phyloP scores from a whole-genome alignment of 2,329 filamentous ascomycete genomes.

The Fusarium graminum region DNA sequence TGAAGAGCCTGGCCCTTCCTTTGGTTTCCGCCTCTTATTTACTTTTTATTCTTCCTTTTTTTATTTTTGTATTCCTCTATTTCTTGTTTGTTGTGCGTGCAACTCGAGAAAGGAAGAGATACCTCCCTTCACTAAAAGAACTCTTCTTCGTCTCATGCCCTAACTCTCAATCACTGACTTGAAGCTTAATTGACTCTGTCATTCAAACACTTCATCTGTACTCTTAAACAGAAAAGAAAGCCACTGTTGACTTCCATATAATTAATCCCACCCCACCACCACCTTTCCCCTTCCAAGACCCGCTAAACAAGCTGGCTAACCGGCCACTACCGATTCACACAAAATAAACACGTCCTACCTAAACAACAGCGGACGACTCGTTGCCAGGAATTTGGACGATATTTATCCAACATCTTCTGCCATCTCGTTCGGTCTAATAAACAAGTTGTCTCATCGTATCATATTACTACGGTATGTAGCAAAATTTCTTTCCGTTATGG shows the following conservation, averaged over 20 bases:
- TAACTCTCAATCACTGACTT: constrained; percentile 8
- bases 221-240: constrained; percentile 14
- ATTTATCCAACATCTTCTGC: constrained; percentile 3
- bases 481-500: not conserved
- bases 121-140: constrained; percentile 2
- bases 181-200: constrained; percentile 5
- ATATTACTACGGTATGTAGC: constrained; percentile 26
- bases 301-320: constrained; percentile 42
- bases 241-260: constrained; percentile 26
- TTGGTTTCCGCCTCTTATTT: constrained; percentile 5
- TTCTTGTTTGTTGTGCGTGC: constrained; percentile 15
- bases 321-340: constrained; percentile 41
- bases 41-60: constrained; percentile 11
- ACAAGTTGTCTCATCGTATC: not conserved
- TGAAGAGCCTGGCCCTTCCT: constrained; percentile 29
- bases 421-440: not conserved
- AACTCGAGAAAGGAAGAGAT: constrained; percentile 3
- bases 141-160: constrained; percentile 22
- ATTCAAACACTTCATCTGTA: not conserved
- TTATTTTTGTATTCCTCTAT: constrained; percentile 3
- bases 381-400: constrained; percentile 11
- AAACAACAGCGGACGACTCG: constrained; percentile 31
- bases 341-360: constrained; percentile 40
- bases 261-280: constrained; percentile 42
- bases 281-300: constrained; percentile 38